phyloP scores from a whole-genome alignment of 2,329 filamentous ascomycete species.

The Davidsoniella eucalypti region DNA sequence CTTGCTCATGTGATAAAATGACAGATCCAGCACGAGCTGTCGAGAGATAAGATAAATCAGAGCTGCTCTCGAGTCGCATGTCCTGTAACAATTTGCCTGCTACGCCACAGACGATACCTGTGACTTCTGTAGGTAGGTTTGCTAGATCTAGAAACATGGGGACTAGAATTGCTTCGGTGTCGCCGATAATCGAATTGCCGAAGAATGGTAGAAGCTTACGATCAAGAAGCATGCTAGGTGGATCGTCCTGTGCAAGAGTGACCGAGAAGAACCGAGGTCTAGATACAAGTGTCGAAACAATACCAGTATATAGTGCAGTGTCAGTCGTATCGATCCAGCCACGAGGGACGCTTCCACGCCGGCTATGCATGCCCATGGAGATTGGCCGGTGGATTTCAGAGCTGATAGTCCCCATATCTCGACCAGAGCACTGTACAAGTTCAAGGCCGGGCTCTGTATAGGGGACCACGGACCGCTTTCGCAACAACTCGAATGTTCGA shows the following conservation, averaged over 20 bases:
- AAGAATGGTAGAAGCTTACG: slow-evolving; percentile 48
- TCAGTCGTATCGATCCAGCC: slow-evolving; percentile 45
- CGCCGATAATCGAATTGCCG: slow-evolving; percentile 58
- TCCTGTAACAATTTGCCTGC: slow-evolving; percentile 67
- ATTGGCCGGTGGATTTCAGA: slow-evolving; percentile 19
- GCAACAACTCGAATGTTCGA: slow-evolving; percentile 72
- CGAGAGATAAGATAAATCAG: slow-evolving; percentile 80
- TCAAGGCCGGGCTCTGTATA: slow-evolving; percentile 51
- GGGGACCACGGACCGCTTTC: slow-evolving; percentile 57
- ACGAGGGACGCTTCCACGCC: slow-evolving; percentile 14
- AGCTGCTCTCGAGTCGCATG: slow-evolving; percentile 36
- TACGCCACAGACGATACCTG: slow-evolving; percentile 88
- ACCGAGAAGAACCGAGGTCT: slow-evolving; percentile 58
- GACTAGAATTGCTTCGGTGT: slow-evolving; percentile 54
- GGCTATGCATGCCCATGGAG: slow-evolving; percentile 13
- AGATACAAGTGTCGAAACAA: slow-evolving; percentile 42
- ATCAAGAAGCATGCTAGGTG: slow-evolving; percentile 58
- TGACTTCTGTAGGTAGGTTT: slow-evolving; percentile 68
- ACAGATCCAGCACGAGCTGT: slow-evolving; percentile 82
- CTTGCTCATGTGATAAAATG: slow-evolving; percentile 41
- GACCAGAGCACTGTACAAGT: slow-evolving; percentile 68
- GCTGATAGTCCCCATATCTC: slow-evolving; percentile 20
- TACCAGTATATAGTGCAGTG: slow-evolving; percentile 43
- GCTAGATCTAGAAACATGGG: slow-evolving; percentile 81
- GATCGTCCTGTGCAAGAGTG: slow-evolving; percentile 56